Evolutionary conservation across 1,284 basidiomycete species (phyloP), one percentile per base, ranked within the genome.

Genomic region (Apiotrichum veenhuisii): DNA sequence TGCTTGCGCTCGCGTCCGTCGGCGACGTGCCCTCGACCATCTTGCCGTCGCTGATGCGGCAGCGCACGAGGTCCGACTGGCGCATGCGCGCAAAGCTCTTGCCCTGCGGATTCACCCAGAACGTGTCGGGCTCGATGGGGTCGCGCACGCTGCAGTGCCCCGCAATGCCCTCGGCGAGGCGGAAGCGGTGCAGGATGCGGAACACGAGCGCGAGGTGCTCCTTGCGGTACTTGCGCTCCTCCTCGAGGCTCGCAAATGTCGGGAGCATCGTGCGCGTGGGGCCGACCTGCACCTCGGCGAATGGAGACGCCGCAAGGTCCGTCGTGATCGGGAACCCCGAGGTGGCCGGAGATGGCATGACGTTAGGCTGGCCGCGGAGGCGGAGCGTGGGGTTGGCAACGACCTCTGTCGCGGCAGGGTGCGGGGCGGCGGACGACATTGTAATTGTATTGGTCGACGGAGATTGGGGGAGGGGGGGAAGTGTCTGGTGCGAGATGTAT

Each of bases 41-140:
- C 15, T 26, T 38, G 2, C 70, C 70, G 46, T 70, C 69, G n/a
- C 40, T 49, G 5, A 65, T 58, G 10, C 60, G 52, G 36, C 64
- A 62, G 26, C 71, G 63, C 5, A 74, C 66, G 5, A 74, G 60
- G 51, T 74, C 69, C 5, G 63, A 65, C 25, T 56, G 52, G 22
- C 64, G 62, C 71, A 73, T 73, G n/a, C 61, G 58, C 17, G 64
- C 66, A 55, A 73, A 73, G 5, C 64, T 66, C 55, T 67, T 67
- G 42, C 69, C 71, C 41, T 71, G 68, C 12, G 71, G 68, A 58
- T 73, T 73, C 20, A 74, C 70, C 70, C 70, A 74, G 64, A 73
- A 74, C 14, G 70, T 69, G 41, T 67, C 56, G 5, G 72, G 71
- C 44, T 74, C 68, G 33, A 74, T 61, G 20, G 71, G 71, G 54